These are phyloP conservation scores for Cenchrus americanus DNA, from an alignment of 176 grass and related monocot species.

Conservation along the genomic window DNA sequence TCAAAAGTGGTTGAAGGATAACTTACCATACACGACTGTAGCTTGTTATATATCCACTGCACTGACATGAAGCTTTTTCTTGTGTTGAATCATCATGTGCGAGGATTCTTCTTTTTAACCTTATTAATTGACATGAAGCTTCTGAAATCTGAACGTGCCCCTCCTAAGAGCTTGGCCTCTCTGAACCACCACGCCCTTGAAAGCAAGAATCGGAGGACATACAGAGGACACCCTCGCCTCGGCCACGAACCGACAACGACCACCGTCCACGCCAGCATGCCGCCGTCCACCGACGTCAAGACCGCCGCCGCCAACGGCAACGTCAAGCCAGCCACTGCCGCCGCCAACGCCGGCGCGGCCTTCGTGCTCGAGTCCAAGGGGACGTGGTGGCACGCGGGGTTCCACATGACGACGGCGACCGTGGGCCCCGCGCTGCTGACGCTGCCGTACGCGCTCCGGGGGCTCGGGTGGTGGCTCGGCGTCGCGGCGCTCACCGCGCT, in stretches of 20 bases:
- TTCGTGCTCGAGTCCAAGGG: slow-evolving; percentile 97
- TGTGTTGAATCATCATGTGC: too few species aligned
- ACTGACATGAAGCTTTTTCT: too few species aligned
- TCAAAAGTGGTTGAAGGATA: background rate
- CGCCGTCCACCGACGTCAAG: slow-evolving; percentile 1
- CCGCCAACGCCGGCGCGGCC: slow-evolving; percentile 61
- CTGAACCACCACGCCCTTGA: too few species aligned
- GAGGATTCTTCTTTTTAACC: too few species aligned
- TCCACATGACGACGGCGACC: slow-evolving; percentile 87
- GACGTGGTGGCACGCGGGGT: slow-evolving; percentile 91
- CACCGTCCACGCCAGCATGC: too few species aligned
- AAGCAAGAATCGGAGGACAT: too few species aligned
- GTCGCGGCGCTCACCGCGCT: slow-evolving; percentile 45
- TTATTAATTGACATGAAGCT: too few species aligned
- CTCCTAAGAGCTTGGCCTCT: too few species aligned
- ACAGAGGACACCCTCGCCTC: too few species aligned
- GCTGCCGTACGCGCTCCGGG: slow-evolving; percentile 36
- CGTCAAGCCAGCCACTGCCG: background rate
- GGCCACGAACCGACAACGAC: too few species aligned
- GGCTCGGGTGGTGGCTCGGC: slow-evolving; percentile 75
- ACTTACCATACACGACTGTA: background rate
- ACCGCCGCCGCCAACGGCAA: background rate
- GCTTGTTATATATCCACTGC: background rate
- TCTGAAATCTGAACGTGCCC: too few species aligned
- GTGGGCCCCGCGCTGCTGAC: slow-evolving; percentile 86